Conservation (phyloP, 176 grass and related monocot genomes). For the Rhynchospora pubera region DNA sequence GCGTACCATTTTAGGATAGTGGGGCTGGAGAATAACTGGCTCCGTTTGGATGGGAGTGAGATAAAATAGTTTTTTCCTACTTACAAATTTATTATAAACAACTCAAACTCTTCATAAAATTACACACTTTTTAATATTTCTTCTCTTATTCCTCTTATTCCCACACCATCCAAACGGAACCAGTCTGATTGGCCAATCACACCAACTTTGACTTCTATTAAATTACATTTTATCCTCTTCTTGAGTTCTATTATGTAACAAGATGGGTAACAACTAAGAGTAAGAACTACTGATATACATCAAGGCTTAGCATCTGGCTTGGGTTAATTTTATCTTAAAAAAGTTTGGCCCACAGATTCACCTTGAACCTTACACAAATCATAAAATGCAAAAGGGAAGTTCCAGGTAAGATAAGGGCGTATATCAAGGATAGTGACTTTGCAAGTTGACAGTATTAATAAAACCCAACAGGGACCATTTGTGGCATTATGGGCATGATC, state of each 20-base stretch:
- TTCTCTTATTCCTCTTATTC: too few relatives aligned
- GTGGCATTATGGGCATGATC: conserved; percentile 18
- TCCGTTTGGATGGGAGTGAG: too few relatives aligned
- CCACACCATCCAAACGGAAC: too few relatives aligned
- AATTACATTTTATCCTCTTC: neutral
- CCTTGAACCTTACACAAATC: neutral
- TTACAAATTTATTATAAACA: too few relatives aligned
- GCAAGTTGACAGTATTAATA: neutral
- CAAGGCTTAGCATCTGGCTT: neutral
- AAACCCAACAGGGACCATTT: conserved; percentile 12
- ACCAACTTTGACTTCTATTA: neutral
- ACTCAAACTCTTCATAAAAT: too few relatives aligned
- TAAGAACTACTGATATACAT: neutral
- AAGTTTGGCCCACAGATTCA: neutral
- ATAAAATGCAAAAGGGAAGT: neutral
- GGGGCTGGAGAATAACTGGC: neutral
- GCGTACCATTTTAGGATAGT: neutral
- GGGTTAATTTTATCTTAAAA: neutral
- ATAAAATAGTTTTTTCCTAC: too few relatives aligned
- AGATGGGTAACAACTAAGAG: too few relatives aligned
- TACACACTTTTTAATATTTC: too few relatives aligned
- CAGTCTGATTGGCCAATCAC: too few relatives aligned
- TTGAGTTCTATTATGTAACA: neutral
- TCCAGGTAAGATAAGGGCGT: neutral
- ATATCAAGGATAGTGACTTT: neutral